Conservation (phyloP, 352 stramenopile genomes). For the Phytophthora pisi region DNA sequence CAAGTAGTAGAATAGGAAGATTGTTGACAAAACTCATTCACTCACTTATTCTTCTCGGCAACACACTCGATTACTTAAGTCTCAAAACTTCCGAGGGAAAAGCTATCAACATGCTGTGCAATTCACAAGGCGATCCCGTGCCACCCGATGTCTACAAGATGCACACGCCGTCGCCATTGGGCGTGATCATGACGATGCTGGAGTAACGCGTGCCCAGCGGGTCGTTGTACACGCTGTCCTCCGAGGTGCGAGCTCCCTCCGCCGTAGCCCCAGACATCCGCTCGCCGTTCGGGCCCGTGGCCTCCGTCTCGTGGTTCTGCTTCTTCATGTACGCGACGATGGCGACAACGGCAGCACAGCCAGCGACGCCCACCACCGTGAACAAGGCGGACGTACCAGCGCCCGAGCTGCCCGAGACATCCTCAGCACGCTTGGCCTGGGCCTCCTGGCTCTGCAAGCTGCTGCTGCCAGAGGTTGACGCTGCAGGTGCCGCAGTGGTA, state of each 20-base stretch:
- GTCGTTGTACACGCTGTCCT: slow-evolving; percentile 76
- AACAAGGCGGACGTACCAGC: slow-evolving; percentile 17
- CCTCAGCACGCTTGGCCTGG: slow-evolving; percentile 46
- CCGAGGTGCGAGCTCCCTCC: slow-evolving; percentile 49
- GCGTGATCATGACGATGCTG: slow-evolving; percentile 89
- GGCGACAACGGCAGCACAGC: slow-evolving; percentile 52
- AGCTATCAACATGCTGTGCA: slow-evolving; percentile 37
- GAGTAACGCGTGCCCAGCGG: slow-evolving; percentile 78
- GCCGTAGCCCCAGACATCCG: slow-evolving; percentile 45
- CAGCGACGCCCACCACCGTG: slow-evolving; percentile 25
- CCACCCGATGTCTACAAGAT: slow-evolving; percentile 52
- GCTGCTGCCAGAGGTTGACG: slow-evolving; percentile 26
- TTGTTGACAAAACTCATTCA: slow-evolving; percentile 8
- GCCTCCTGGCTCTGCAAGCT: slow-evolving; percentile 49
- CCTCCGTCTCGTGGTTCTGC: slow-evolving; percentile 24
- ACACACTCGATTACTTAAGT: slow-evolving; percentile 33
- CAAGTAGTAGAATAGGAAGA: slow-evolving; percentile 3
- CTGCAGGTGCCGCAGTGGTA: slow-evolving; percentile 1
- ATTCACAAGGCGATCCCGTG: slow-evolving; percentile 25
- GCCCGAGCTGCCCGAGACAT: slow-evolving; percentile 31
- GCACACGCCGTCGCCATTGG: slow-evolving; percentile 80
- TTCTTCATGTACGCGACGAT: slow-evolving; percentile 67
- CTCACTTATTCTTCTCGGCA: slow-evolving; percentile 20
- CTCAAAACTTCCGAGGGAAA: slow-evolving; percentile 31
- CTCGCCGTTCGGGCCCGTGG: slow-evolving; percentile 31